These are phyloP conservation scores for Microbotryum scabiosae DNA, from an alignment of 1,284 basidiomycete genomes.

Conservation along the genomic window DNA sequence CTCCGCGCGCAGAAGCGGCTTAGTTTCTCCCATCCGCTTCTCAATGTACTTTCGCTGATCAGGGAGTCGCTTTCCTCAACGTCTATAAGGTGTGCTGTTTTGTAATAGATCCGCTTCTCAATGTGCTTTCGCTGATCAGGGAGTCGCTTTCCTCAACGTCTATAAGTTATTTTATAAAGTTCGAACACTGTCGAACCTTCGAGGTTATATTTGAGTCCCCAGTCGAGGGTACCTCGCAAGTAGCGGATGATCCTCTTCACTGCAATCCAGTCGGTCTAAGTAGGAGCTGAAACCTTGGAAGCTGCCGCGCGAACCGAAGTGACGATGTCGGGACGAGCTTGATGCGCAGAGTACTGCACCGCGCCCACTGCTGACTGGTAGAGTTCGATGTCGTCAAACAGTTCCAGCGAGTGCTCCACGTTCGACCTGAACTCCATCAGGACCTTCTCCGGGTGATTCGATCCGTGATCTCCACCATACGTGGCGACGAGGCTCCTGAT, in stretches of 20 bases:
- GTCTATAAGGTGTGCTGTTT: too few species aligned
- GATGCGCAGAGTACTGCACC: constrained; percentile 3
- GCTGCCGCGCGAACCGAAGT: neutral
- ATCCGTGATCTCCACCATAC: neutral
- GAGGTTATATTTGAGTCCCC: neutral
- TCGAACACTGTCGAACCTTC: neutral
- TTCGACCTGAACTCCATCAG: too few species aligned
- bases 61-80: too few species aligned
- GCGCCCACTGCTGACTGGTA: constrained; percentile 8
- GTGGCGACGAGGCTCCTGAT: neutral
- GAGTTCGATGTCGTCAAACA: neutral
- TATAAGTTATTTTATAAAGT: too few species aligned
- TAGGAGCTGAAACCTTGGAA: neutral
- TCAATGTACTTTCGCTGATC: too few species aligned
- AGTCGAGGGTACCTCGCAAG: neutral
- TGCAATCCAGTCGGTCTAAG: neutral
- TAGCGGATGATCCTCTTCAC: constrained; percentile 8
- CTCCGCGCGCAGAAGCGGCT: too few species aligned
- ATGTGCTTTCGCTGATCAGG: too few species aligned
- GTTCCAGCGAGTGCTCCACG: too few species aligned
- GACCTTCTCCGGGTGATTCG: too few species aligned
- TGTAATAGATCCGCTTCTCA: too few species aligned
- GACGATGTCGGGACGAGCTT: constrained; percentile 5
- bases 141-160: too few species aligned
- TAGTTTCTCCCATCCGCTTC: too few species aligned